Percentiles rank a stretch among this genome's conserved stretches.
Conservation (phyloP, 1,284 basidiomycete genomes). For the Hymenochaete sp. region DNA sequence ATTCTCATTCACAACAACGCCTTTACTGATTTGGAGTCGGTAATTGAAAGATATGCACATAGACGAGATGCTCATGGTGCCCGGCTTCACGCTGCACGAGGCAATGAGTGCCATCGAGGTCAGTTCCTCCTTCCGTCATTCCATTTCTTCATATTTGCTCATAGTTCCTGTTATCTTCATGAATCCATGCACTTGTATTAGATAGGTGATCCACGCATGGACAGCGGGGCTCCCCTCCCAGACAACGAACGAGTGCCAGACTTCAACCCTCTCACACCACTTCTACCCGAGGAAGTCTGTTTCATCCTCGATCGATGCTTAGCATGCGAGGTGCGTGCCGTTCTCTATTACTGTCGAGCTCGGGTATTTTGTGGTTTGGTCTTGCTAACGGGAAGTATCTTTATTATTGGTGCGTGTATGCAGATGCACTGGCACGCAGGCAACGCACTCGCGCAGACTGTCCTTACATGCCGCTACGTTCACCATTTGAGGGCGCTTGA, state of each 20-base stretch:
- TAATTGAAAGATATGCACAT: constrained; percentile 59
- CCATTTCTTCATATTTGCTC: neutral
- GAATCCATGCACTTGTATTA: constrained; percentile 26
- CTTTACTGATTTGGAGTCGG: no score
- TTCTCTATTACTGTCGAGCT: no score
- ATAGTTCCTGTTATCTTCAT: constrained; percentile 9
- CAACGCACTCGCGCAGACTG: constrained; percentile 75
- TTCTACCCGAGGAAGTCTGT: constrained; percentile 71
- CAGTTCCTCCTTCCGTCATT: constrained; percentile 19
- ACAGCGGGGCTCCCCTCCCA: constrained; percentile 63
- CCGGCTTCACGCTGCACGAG: constrained; percentile 68
- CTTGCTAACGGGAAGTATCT: no score
- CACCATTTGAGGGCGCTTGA: constrained; percentile 59
- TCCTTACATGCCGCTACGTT: constrained; percentile 75
- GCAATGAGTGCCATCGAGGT: constrained; percentile 88
- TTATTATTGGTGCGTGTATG: no score
- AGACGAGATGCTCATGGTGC: constrained; percentile 59
- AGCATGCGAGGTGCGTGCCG: constrained; percentile 67
- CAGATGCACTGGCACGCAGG: constrained; percentile 87
- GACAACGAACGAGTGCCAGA: constrained; percentile 31
- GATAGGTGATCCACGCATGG: constrained; percentile 87
- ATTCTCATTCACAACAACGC: no score
- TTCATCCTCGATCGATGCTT: constrained; percentile 81
- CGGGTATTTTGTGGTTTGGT: no score
- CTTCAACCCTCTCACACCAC: constrained; percentile 58